Conservation (phyloP, 192 early-diverging fungal species). For the Nowakowskiella sp. region DNA sequence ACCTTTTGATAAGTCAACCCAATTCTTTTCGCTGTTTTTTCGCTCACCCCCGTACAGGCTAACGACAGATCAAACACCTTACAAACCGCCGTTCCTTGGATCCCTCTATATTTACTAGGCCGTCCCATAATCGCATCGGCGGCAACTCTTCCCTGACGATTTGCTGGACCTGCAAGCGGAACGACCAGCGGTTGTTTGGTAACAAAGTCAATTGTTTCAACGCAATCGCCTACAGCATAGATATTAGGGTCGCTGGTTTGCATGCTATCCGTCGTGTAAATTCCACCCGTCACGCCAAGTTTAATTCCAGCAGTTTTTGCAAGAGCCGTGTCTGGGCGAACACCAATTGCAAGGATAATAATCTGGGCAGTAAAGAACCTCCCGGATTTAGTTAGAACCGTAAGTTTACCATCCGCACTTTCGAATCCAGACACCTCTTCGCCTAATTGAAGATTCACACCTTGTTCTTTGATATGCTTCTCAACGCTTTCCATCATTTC, state of each 20-base stretch:
- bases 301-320: not conserved
- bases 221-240: slow-evolving; percentile 4
- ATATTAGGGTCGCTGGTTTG: slow-evolving; percentile 9
- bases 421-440: slow-evolving; percentile 5
- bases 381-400: not conserved
- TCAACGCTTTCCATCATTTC: slow-evolving; percentile 2
- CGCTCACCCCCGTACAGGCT: not conserved
- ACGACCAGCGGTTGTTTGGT: slow-evolving; percentile 2
- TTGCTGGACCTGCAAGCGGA: slow-evolving; percentile 7
- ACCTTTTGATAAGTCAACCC: not conserved
- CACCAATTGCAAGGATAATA: slow-evolving; percentile 7
- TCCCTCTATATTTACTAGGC: not conserved
- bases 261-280: slow-evolving; percentile 6
- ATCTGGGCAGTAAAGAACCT: not conserved
- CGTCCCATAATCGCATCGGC: slow-evolving; percentile 3
- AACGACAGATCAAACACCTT: slow-evolving; percentile 6
- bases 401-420: slow-evolving; percentile 2
- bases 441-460: slow-evolving; percentile 2
- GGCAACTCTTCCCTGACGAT: slow-evolving; percentile 3
- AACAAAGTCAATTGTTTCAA: slow-evolving; percentile 6
- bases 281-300: slow-evolving; percentile 2
- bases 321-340: slow-evolving; percentile 2
- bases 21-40: not conserved
- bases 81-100: slow-evolving; percentile 10
- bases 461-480: not conserved